These are phyloP conservation scores for Primulina huaijiensis DNA, from an alignment of 257 asterid genomes.

Conservation along the genomic window DNA sequence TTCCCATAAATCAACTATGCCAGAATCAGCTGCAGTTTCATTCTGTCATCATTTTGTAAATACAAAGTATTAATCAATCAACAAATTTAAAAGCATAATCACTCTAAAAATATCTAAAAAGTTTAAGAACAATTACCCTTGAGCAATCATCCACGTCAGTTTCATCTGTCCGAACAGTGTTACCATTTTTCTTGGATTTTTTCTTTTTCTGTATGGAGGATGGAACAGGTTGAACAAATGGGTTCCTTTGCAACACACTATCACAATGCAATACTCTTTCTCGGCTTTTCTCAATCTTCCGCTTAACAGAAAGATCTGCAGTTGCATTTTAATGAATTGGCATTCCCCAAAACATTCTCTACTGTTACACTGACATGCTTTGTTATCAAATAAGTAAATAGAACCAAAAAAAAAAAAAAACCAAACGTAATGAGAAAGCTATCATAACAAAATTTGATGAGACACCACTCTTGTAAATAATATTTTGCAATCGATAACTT, in stretches of 20 bases:
- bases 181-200: constrained; percentile 49
- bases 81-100: constrained; percentile 17
- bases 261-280: constrained; percentile 70
- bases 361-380: too few relatives aligned
- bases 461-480: too few relatives aligned
- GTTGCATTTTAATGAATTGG: constrained; percentile 2
- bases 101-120: background rate
- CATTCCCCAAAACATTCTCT: constrained; percentile 13
- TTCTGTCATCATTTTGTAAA: constrained; percentile 37
- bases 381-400: too few relatives aligned
- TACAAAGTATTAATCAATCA: background rate
- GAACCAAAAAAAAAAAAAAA: too few relatives aligned
- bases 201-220: constrained; percentile 68
- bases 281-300: constrained; percentile 83
- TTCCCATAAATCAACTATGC: constrained; percentile 64
- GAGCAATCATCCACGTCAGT: constrained; percentile 28
- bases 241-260: constrained; percentile 74
- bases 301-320: constrained; percentile 74
- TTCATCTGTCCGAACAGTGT: constrained; percentile 32
- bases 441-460: too few relatives aligned
- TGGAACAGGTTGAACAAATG: constrained; percentile 69
- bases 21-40: constrained; percentile 38
- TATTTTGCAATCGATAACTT: background rate
- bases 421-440: too few relatives aligned
- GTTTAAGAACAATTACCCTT: constrained; percentile 36